Evolutionary conservation across 768 basidiomycete species (phyloP).

Genomic region (Lepiota venenata): DNA sequence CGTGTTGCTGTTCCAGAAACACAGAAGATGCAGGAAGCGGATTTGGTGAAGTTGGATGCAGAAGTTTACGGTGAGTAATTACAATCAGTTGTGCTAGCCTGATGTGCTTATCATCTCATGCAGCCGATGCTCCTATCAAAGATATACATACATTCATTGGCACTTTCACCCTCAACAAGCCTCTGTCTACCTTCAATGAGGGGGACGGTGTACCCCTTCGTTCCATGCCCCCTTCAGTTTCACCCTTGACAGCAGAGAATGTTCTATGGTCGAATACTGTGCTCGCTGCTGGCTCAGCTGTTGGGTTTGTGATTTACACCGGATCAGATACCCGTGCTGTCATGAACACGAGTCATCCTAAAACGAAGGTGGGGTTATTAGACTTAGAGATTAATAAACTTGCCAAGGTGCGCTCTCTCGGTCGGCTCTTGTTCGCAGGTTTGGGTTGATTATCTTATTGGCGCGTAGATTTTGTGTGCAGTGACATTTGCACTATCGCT

Average conservation of each 20-base stretch:
- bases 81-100: background rate
- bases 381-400: slow-evolving; percentile 95
- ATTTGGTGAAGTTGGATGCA: slow-evolving; percentile 69
- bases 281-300: slow-evolving; percentile 88
- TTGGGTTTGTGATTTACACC: slow-evolving; percentile 93
- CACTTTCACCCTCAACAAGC: slow-evolving; percentile 75
- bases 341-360: slow-evolving; percentile 98
- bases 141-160: slow-evolving; percentile 96
- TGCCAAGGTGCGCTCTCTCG: slow-evolving; percentile 77
- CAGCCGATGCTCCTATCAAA: slow-evolving; percentile 93
- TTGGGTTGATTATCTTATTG: background rate
- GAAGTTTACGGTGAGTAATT: slow-evolving; percentile 76
- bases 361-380: slow-evolving; percentile 88
- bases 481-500: slow-evolving; percentile 93
- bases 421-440: background rate
- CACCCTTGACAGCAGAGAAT: slow-evolving; percentile 93
- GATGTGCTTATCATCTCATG: background rate
- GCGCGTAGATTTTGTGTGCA: slow-evolving; percentile 81
- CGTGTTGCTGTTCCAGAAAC: slow-evolving; percentile 83
- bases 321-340: slow-evolving; percentile 94
- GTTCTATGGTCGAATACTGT: slow-evolving; percentile 98
- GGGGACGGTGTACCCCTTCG: slow-evolving; percentile 34
- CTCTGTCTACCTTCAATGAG: slow-evolving; percentile 25
- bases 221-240: slow-evolving; percentile 52
- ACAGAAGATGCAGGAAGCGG: slow-evolving; percentile 61